These are phyloP conservation scores for Immersiella caudata DNA, from an alignment of 495 filamentous ascomycete species.

Conservation along the genomic window DNA sequence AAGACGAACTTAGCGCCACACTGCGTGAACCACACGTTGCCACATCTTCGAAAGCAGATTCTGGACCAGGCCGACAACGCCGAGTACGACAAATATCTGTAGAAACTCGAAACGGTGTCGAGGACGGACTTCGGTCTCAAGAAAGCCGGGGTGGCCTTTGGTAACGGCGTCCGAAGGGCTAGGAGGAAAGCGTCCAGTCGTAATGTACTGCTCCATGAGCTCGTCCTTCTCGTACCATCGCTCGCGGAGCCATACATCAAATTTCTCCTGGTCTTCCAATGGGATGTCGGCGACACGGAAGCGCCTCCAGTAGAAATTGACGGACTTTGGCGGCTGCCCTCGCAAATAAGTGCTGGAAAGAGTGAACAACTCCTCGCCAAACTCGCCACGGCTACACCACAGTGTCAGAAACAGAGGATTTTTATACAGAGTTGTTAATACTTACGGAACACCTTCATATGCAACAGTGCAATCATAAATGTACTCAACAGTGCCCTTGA, in stretches of 20 bases:
- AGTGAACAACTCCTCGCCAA: constrained; percentile 76
- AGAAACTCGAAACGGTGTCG: constrained; percentile 52
- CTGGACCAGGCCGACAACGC: constrained; percentile 38
- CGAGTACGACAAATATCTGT: constrained; percentile 52
- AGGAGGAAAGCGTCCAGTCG: constrained; percentile 68
- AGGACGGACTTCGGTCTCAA: constrained; percentile 54
- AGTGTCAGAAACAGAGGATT: constrained; percentile 21
- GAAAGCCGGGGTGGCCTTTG: constrained; percentile 42
- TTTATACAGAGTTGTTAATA: constrained; percentile 17
- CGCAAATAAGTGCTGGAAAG: constrained; percentile 72
- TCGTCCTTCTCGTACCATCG: constrained; percentile 82
- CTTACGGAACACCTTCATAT: constrained; percentile 79
- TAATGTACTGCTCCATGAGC: constrained; percentile 69
- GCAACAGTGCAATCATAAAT: constrained; percentile 86
- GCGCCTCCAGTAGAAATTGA: constrained; percentile 83
- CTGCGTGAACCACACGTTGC: constrained; percentile 11
- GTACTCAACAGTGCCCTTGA: constrained; percentile 71
- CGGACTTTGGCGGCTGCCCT: constrained; percentile 76
- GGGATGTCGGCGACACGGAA: constrained; percentile 70
- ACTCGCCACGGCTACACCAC: constrained; percentile 61
- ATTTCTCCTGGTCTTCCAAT: constrained; percentile 60
- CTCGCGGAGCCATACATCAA: constrained; percentile 73
- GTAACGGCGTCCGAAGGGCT: constrained; percentile 33
- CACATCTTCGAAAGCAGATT: constrained; percentile 38
- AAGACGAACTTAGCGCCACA: background rate